Evolutionary conservation across 2,329 filamentous ascomycete genomes (phyloP).

Genomic region (Alternaria panax): DNA sequence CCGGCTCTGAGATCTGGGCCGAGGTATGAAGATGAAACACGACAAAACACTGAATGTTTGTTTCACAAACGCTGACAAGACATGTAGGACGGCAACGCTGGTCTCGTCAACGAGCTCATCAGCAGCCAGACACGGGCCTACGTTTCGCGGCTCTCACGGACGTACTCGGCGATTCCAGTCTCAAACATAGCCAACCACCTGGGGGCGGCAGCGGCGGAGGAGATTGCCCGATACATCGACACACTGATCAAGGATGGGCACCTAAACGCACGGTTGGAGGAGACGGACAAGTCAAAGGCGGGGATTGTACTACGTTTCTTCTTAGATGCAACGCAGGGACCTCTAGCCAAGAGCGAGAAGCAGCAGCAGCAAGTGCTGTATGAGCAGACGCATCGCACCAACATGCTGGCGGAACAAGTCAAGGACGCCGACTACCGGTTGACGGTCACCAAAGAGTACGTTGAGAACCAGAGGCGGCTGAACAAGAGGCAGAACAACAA

Average conservation of each 20-base stretch:
- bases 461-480: constrained; percentile 60
- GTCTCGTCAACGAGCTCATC: constrained; percentile 73
- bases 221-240: constrained; percentile 61
- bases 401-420: constrained; percentile 59
- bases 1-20: constrained; percentile 66
- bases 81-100: constrained; percentile 71
- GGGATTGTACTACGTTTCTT: constrained; percentile 64
- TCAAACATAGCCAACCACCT: constrained; percentile 61
- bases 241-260: constrained; percentile 61
- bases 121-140: constrained; percentile 77
- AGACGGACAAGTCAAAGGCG: constrained; percentile 47
- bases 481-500: constrained; percentile 51
- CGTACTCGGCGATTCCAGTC: constrained; percentile 71
- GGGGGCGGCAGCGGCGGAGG: constrained; percentile 57
- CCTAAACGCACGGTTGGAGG: constrained; percentile 60
- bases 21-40: constrained; percentile 53
- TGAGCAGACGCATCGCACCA: constrained; percentile 59
- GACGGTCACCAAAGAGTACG: constrained; percentile 65
- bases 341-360: constrained; percentile 50
- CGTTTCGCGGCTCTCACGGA: constrained; percentile 73
- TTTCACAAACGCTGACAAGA: constrained; percentile 29
- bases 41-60: constrained; percentile 10
- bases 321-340: constrained; percentile 46
- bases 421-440: constrained; percentile 63
- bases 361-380: constrained; percentile 56